Evolutionary conservation across 208 protist species (phyloP).

Genomic region (Leishmania major): DNA sequence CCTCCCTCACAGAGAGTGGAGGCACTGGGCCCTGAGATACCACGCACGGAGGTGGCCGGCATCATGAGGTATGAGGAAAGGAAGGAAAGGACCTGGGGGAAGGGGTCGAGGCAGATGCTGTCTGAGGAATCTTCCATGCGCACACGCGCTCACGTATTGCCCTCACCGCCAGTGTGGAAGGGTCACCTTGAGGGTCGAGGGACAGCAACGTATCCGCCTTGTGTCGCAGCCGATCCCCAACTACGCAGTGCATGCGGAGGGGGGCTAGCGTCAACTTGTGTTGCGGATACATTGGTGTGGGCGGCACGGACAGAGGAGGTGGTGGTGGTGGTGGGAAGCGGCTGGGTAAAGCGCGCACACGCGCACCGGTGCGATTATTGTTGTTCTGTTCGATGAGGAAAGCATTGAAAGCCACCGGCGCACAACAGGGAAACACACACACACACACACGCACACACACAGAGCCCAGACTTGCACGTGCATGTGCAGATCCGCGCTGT

Average conservation of each 20-base stretch:
- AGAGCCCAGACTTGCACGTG: too few species aligned
- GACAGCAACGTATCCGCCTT: not conserved
- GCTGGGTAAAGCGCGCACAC: not conserved
- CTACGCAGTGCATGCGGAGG: not conserved
- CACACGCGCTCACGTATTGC: too few species aligned
- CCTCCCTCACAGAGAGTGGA: not conserved
- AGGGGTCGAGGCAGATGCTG: not conserved
- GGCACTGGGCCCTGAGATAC: not conserved
- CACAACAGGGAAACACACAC: too few species aligned
- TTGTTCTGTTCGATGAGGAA: not conserved
- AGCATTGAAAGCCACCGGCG: too few species aligned
- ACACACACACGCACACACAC: too few species aligned
- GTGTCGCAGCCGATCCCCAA: not conserved
- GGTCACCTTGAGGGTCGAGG: not conserved
- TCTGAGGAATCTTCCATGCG: not conserved
- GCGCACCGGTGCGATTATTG: not conserved
- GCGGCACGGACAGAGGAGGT: not conserved
- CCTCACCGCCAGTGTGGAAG: too few species aligned
- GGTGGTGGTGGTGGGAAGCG: not conserved
- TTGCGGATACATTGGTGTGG: not conserved
- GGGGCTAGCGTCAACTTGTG: not conserved
- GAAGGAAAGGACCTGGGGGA: not conserved
- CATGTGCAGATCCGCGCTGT: too few species aligned
- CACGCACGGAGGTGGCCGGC: too few species aligned
- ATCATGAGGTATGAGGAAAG: not conserved